phyloP scores from a whole-genome alignment of 2,329 filamentous ascomycete species.

The Pyricularia sp. region DNA sequence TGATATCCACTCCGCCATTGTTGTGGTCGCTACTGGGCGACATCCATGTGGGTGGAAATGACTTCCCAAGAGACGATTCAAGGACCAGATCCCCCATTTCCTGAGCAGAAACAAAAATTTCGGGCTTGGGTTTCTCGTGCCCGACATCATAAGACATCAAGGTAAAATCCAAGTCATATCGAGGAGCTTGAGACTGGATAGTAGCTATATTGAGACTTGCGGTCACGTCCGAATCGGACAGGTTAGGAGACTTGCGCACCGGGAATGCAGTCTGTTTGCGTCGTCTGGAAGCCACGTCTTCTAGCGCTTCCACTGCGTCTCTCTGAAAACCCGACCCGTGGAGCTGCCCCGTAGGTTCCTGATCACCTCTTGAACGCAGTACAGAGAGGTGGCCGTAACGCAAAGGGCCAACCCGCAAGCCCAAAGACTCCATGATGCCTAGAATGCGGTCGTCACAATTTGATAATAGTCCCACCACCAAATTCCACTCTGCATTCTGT shows the following conservation, averaged over 20 bases:
- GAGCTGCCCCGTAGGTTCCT: no score
- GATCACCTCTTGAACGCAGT: not conserved
- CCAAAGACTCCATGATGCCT: slow-evolving; percentile 37
- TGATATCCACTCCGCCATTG: not conserved
- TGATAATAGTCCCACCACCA: slow-evolving; percentile 43
- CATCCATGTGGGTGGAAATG: not conserved
- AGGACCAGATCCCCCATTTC: slow-evolving; percentile 15
- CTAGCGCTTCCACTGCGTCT: not conserved
- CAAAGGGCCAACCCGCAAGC: slow-evolving; percentile 30
- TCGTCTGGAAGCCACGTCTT: not conserved
- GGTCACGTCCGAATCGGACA: not conserved
- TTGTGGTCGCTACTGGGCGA: not conserved
- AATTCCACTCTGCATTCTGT: slow-evolving; percentile 11
- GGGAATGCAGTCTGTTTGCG: not conserved
- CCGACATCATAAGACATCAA: slow-evolving; percentile 53
- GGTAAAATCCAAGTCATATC: slow-evolving; percentile 37
- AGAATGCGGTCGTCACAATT: slow-evolving; percentile 52
- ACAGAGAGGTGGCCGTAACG: slow-evolving; percentile 10
- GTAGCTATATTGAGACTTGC: not conserved
- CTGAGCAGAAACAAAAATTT: slow-evolving; percentile 43
- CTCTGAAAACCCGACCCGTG: not conserved
- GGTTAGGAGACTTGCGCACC: not conserved
- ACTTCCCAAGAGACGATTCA: not conserved
- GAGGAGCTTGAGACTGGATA: not conserved
- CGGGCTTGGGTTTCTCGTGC: slow-evolving; percentile 40